Evolutionary conservation across 78 protist genomes (phyloP), one percentile per base, ranked within the genome.

Genomic region (Protostelium mycophagum): DNA sequence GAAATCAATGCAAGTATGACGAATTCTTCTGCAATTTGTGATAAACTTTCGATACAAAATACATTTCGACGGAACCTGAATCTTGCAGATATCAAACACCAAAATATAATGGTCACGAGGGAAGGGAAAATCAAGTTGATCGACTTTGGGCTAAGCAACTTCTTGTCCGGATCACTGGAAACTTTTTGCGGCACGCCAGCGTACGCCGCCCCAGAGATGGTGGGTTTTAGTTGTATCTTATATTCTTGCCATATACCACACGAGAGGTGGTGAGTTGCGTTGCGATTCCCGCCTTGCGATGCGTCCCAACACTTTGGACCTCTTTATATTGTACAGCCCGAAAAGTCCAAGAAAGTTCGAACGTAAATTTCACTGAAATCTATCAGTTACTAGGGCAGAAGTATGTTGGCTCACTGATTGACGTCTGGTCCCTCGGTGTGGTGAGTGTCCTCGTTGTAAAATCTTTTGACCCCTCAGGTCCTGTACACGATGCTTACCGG

Each of bases 141-240:
- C 5, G 97, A 95, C 85, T 95, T 95, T 90, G 97, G 97, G 0
- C 88, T 95, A 0, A 85, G 94, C 0, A 93, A 92, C 37, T 87
- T 39, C 29, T 88, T 93, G 9, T 90, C 89, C 38, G 92, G 84
- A 34, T 51, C 16, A 16, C 31, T 90, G 10, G 36, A 92, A 35
- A 92, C 89, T 34, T 86, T 89, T 28, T 96, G 97, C 83, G 97
- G 97, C 0, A 91, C 96, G 28, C 94, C 96, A 0, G 89, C 89
- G 28, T 96, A 96, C 84, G 93, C 95, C 35, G 96, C 96, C 10
- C 97, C 97, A 0, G 97, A 96, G 73, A 94, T 96, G 90, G 73
- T 51, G 73, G 16, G 73, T 16, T 51, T 16, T 25, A 16, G 16
- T 51, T 51, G 5, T 51, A 51, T 51, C 16, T 16, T 51, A 51